Evolutionary conservation across 2,329 filamentous ascomycete species (phyloP), one percentile per base, ranked within the genome.

Genomic region (Leptographium radiaticola): DNA sequence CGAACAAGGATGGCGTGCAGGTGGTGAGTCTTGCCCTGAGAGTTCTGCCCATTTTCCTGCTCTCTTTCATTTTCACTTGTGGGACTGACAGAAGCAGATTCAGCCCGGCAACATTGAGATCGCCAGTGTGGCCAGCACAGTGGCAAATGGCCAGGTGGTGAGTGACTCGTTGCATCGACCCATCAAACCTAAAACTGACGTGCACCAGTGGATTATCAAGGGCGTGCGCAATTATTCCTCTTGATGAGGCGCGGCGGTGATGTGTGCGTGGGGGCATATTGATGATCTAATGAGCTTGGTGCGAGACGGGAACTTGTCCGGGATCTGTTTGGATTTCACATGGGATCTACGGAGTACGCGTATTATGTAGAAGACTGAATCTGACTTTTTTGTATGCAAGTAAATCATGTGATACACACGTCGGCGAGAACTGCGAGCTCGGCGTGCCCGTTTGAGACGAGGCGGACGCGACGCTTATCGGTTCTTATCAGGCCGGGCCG

Each of bases 81-180:
- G 11, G 33, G n/a, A 38, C 53, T 16, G 31, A 46, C 49, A 34
- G 8, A 7, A 10, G 13, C 34, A 86, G 81, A 78, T 93, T 33
- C 84, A 90, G 73, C 93, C 91, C 0, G 86, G 85, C 7, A 77
- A 81, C 59, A 80, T 96, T 45, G 82, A 90, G 66, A 86, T 97
- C 15, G 79, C 83, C 44, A 81, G 74, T 55, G 75, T 95, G 51
- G 84, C 83, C 2, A 84, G 84, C 60, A 78, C 81, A 56, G 90
- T 94, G 18, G 78, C 81, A 4, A 98, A 97, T 65, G 93, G 93
- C 5, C 87, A 97, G 69, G 76, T 97, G 60, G 75, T 77, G 65
- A 64, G 75, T 70, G 20, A 9, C 13, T 1, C 5, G 8, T 15
- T 40, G 16, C 4, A n/a, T 6, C 9, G 11, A 13, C 15, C 15